Evolutionary conservation across 208 protist species (phyloP), one percentile per base, ranked within the genome.

Genomic region (Naegleria gruberi): DNA sequence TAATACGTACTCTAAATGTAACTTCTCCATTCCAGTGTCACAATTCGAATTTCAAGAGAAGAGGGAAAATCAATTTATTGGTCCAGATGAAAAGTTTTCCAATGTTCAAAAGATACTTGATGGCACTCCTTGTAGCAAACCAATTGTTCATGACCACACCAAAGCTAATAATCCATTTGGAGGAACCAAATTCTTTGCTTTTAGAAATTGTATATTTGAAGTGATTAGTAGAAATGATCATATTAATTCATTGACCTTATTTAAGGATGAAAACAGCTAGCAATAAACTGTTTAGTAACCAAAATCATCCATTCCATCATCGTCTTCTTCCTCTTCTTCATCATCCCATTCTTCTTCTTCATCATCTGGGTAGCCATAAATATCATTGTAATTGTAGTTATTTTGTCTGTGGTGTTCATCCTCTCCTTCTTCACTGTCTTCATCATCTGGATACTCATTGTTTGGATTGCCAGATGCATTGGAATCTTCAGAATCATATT

Each of bases 201-300:
- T 94, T 85, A 89, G 42, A 34, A 90, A 93, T 47, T 87, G 92
- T 19, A 94, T 94, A 10, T 94, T 94, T 89, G 92, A 94, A 81
- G 88, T 94, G 23, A 85, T 89, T 26, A 42, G 88, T 51, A 90
- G 46, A 42, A 92, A 92, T 42, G 89, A 90, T 41, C 87, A 92
- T 88, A 88, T 92, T 34, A 87, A 90, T n/a, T 92, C 90, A 30
- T 44, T 92, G 26, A 91, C 87, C 83, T 47, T 92, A 83, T 92
- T 92, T 55, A 90, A 26, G 17, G 15, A 51, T 90, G 30, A 89
- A 74, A 23, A 65, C 44, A 84, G 43, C 19, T 84, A 46, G 82
- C 12, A 89, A 84, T 51, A 43, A 46, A 84, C 44, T 4, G 19
- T 41, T 41, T 55, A 30, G 37, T 8, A 43, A 44, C 57, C 44